Conservation (phyloP, 2,329 filamentous ascomycete species). For the Colletotrichum sp. region DNA sequence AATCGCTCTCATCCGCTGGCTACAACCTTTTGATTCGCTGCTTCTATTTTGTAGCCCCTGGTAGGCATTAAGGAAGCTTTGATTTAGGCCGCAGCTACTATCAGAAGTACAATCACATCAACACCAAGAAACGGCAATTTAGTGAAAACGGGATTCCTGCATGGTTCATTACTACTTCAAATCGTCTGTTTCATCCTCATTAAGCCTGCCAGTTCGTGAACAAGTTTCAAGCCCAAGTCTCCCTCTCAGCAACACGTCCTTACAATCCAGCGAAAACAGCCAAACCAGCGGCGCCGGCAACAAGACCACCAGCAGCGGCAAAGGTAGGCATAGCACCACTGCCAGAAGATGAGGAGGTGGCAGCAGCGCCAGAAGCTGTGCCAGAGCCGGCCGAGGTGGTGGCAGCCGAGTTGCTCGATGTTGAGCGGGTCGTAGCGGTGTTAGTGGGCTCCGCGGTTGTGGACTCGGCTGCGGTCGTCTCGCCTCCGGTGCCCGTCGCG, state of each 20-base stretch:
- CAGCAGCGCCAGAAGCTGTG: background rate
- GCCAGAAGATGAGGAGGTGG: constrained; percentile 9
- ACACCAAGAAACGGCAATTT: background rate
- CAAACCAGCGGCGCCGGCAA: constrained; percentile 29
- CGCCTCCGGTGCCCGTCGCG: constrained; percentile 33
- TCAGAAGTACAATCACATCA: background rate
- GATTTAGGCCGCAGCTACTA: background rate
- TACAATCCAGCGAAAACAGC: constrained; percentile 33
- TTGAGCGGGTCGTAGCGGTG: background rate
- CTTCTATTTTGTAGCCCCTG: background rate
- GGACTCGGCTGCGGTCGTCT: background rate
- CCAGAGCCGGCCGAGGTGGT: background rate
- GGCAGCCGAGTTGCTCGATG: background rate
- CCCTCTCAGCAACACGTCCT: background rate
- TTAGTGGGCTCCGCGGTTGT: background rate
- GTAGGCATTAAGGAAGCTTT: background rate
- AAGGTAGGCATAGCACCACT: constrained; percentile 30
- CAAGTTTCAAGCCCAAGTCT: background rate
- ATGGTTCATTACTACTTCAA: background rate
- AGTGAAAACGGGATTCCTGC: background rate
- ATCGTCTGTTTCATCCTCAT: background rate
- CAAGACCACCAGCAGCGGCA: constrained; percentile 28
- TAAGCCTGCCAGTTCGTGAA: background rate
- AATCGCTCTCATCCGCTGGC: background rate
- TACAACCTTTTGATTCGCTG: background rate